Percentiles rank a stretch among this genome's conserved stretches.
Evolutionary conservation across 1,284 basidiomycete species (phyloP).

Genomic region (Pseudozyma thailandica): DNA sequence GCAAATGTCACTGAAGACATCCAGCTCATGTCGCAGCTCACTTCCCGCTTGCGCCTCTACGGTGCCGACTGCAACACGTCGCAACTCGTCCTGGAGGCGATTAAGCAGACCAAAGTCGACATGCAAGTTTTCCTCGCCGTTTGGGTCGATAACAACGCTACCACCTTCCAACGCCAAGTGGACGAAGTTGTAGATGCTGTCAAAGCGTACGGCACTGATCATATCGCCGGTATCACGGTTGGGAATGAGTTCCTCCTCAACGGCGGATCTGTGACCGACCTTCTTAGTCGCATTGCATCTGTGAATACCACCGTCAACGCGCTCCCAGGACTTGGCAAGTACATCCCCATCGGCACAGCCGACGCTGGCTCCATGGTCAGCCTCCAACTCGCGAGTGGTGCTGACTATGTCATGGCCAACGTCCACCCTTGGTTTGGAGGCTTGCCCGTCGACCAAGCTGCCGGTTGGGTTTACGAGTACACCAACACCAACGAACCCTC

Average conservation of each 20-base stretch:
- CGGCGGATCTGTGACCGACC: slow-evolving; percentile 61
- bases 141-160: slow-evolving; percentile 76
- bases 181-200: slow-evolving; percentile 77
- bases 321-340: slow-evolving; percentile 68
- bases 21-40: slow-evolving; percentile 69
- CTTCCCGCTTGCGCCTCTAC: slow-evolving; percentile 63
- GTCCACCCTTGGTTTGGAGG: slow-evolving; percentile 82
- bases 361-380: slow-evolving; percentile 85
- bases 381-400: slow-evolving; percentile 74
- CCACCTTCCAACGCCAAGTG: slow-evolving; percentile 80
- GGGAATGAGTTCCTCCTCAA: slow-evolving; percentile 68
- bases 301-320: slow-evolving; percentile 73
- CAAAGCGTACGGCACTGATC: slow-evolving; percentile 79
- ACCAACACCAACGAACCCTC: slow-evolving; percentile 74
- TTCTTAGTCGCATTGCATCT: slow-evolving; percentile 76
- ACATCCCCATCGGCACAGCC: slow-evolving; percentile 82
- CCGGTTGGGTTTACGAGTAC: slow-evolving; percentile 76
- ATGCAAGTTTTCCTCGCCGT: slow-evolving; percentile 87
- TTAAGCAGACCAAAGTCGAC: slow-evolving; percentile 87
- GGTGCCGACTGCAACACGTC: slow-evolving; percentile 73
- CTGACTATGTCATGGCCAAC: slow-evolving; percentile 79
- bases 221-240: slow-evolving; percentile 80
- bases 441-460: slow-evolving; percentile 76
- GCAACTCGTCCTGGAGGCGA: slow-evolving; percentile 76
- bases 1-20: slow-evolving; percentile 71